Evolutionary conservation across 2,329 filamentous ascomycete genomes (phyloP), one percentile per base, ranked within the genome.

Genomic region (Scopulariopsis brevicaulis): DNA sequence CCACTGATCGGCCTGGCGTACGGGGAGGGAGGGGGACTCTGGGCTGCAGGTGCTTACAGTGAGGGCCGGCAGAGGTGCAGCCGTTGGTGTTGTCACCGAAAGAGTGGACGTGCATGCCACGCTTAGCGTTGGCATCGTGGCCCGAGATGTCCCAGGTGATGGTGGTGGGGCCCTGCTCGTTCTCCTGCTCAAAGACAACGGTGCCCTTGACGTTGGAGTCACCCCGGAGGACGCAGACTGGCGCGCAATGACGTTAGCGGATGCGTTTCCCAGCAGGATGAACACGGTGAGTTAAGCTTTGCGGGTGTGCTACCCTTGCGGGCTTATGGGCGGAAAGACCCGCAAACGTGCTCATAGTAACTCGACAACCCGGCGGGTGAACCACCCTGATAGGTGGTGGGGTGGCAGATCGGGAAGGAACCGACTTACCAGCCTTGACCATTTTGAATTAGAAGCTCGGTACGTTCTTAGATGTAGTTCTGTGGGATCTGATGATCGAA

Each of bases 11-110:
- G 20, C 22, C n/a, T 50, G 46, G n/a, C 4, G 37, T 5, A 18
- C 37, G 12, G 37, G 12, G 54, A 37, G 18, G 25, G 15, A 28
- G 34, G 43, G 24, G 40, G 11, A n/a, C 37, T 1, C 14, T 18
- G 1, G 24, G 12, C 25, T 25, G 43, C 18, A 25, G 43, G 14
- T 40, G 77, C 89, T 73, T 80, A 96, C 91, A 99, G 82, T 99
- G 94, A 76, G 94, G 93, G 58, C 94, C 94, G 65, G 94, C 94
- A 65, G 89, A 96, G 65, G 93, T 97, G 89, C 94, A 99, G 75
- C 94, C 94, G 79, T 99, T 99, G 82, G 94, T 97, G 84, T 97
- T 97, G 84, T 97, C 94, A 74, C 94, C 94, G 71, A 96, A 99
- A 75, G 94, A 90, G 82, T 99, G 94, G 71, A 99, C 86, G 83